phyloP scores from a whole-genome alignment of 176 grass and related monocot species.

The Miscanthus lutarioriparius region DNA sequence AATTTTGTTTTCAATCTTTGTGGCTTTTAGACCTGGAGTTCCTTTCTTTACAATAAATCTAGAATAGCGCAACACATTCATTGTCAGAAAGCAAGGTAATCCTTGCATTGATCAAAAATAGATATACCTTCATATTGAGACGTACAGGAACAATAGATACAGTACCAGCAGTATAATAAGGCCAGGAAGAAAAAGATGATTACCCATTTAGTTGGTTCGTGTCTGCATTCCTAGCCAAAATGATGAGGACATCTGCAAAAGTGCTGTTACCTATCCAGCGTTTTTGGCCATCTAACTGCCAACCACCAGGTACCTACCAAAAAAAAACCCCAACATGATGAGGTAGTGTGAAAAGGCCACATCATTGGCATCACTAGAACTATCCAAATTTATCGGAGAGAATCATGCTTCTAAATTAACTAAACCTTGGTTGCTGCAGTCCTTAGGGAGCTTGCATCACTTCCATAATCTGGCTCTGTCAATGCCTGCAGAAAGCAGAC shows the following conservation, averaged over 20 bases:
- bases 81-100: background rate
- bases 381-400: conserved; percentile 3
- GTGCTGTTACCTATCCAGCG: conserved; percentile 98
- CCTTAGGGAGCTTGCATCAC: conserved; percentile 86
- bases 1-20: conserved; percentile 98
- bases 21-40: conserved; percentile 62
- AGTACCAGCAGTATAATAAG: background rate
- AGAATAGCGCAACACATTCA: conserved; percentile 22
- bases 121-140: background rate
- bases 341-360: background rate
- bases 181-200: conserved; percentile 1
- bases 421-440: conserved; percentile 80
- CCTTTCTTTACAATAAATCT: conserved; percentile 98
- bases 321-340: conserved; percentile 23
- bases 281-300: conserved; percentile 91
- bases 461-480: conserved; percentile 90
- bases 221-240: conserved; percentile 82
- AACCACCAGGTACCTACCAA: conserved; percentile 85
- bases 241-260: conserved; percentile 81
- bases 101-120: background rate
- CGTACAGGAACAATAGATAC: background rate
- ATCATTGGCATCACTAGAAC: background rate
- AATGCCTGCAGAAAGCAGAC: conserved; percentile 57
- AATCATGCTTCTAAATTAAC: conserved; percentile 5
- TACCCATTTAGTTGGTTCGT: conserved; percentile 97